Evolutionary conservation across 2,329 filamentous ascomycete species (phyloP), one percentile per base, ranked within the genome.

Genomic region (Colletotrichum acutatum): DNA sequence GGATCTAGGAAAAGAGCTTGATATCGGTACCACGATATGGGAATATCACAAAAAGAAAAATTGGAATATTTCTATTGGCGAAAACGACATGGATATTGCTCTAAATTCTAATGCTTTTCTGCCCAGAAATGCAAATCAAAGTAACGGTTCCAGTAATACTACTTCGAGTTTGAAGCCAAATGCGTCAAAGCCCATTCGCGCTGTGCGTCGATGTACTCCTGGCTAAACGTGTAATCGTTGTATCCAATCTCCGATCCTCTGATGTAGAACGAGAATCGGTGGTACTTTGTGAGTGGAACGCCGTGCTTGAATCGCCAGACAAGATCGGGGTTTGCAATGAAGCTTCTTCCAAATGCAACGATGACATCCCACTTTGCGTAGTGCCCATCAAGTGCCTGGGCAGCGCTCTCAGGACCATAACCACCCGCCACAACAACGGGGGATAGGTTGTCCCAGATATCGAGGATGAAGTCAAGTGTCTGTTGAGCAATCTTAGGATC

Each of bases 391-490:
- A 80, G 63, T 1, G 75, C 75, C 2, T 71, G 66, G 0, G 52
- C 74, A 0, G 79, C 79, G 0, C 67, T 75, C 0, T 74, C 59
- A 0, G 78, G 76, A 5, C 56, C 75, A 32, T 81, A 80, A 24
- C 74, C 76, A 0, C 79, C 79, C 0, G 79, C 77, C 0, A 80
- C 78, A 2, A 80, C 75, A 0, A 81, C 77, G 0, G 79, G 79
- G 3, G 69, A 74, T 6, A 53, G 14, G 32, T 81, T 80, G 12
- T 80, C 71, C 79, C 79, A 80, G 9, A 75, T 63, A 16, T 80
- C 77, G 8, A 80, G 74, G 26, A 80, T 75, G 54, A 79, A 80
- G n/a, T 81, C 78, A 4, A 80, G 76, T 0, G 77, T 79, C 60
- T 8, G 49, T 34, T 69, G 46, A n/a, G 32, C 81, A 2, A n/a